Base-by-base conservation (phyloP, 164 flowering plant genomes). In the Magnolia sinica region DNA sequence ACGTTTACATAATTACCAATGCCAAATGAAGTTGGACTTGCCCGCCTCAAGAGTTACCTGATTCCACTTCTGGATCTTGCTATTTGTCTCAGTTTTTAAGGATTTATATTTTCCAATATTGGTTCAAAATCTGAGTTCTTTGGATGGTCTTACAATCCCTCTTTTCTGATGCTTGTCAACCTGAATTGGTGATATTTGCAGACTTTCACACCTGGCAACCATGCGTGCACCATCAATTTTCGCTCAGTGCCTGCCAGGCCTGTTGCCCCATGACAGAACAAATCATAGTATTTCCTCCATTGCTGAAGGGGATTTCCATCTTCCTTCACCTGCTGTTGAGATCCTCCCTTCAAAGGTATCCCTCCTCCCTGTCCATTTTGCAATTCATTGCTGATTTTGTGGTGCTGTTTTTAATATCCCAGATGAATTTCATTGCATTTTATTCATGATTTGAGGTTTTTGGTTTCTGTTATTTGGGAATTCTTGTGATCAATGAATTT, bases 281-380 rank as follows among this genome's bases (percentile, higher is more conserved):
- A 86, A 81, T 78, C 89, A 85, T 7, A 73, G 88, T 78, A 70
- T 87, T 45, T 80, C 89, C 55, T 37, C 84, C 45, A 63, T 85
- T 67, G 84, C 91, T 0, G 97, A 92, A 24, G 90, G 83, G 73
- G 95, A 89, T 83, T n/a, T 78, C 66, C 84, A 87, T 74, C 82
- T 88, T 8, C 83, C 91, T 76, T 86, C 91, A 19, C 98, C 97
- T 5, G 98, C 98, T 18, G 97, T 94, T 51, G 98, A 94, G 86
- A 88, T 94, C 83, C 68, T 91, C 50, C 97, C 98, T 67, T 92
- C 97, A 75, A 94, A 91, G 97, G 98, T 90, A 73, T 31, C 3
- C 23, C 9, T 24, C 23, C 50, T 24, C n/a, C 31, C 50, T 29
- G 8, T 13, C n/a, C 18, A 24, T n/a, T 68, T 68, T 68, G n/a